Conservation (phyloP, 164 flowering plant genomes). For the Berberis thunbergii region DNA sequence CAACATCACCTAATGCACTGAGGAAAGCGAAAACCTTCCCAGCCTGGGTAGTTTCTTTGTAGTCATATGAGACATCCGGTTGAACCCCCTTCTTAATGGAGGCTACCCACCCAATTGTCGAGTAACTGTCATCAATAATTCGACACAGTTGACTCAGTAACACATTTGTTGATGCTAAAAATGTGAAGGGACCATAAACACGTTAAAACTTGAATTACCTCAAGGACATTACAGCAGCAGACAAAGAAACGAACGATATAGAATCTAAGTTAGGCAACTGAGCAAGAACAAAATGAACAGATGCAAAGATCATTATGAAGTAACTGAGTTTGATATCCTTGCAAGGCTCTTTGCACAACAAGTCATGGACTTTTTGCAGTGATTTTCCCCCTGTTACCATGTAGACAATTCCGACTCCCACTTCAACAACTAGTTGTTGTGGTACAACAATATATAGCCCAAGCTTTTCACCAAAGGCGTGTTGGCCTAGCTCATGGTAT, state of each 20-base stretch:
- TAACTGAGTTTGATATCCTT: constrained; percentile 35
- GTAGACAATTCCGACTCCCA: constrained; percentile 47
- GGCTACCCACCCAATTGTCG: background rate
- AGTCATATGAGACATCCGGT: background rate
- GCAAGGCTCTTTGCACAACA: constrained; percentile 22
- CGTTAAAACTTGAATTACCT: constrained; percentile 23
- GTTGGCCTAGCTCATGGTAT: constrained; percentile 50
- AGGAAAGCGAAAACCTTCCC: background rate
- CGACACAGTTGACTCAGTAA: too few species aligned
- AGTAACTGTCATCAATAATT: background rate
- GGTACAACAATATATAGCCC: constrained; percentile 50
- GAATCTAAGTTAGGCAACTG: constrained; percentile 58
- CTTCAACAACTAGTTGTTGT: constrained; percentile 43
- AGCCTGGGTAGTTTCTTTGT: background rate
- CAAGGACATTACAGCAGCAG: constrained; percentile 61
- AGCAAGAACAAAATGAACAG: constrained; percentile 43
- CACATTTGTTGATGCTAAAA: too few species aligned
- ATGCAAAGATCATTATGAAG: constrained; percentile 50
- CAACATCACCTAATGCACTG: background rate
- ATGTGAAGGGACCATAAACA: too few species aligned
- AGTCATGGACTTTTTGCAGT: constrained; percentile 39
- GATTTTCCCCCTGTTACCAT: constrained; percentile 64
- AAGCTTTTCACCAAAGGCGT: constrained; percentile 48
- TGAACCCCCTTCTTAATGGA: background rate
- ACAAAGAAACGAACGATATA: constrained; percentile 40